phyloP scores from a whole-genome alignment of 1,284 basidiomycete genomes.

The Tremellales sp. region DNA sequence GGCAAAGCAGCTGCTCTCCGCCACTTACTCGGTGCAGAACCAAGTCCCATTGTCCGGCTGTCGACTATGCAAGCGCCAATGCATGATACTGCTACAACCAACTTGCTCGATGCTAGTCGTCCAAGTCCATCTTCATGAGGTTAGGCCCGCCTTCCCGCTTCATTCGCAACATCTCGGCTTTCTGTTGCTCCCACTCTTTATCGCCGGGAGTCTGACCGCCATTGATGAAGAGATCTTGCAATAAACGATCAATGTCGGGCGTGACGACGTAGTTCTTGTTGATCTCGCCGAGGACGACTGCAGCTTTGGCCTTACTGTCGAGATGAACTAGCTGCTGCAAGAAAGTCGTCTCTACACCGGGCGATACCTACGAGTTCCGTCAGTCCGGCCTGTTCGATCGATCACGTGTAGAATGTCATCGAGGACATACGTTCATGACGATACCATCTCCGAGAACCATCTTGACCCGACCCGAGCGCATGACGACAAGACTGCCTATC shows the following conservation, averaged over 20 bases:
- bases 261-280: constrained; percentile 80
- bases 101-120: constrained; percentile 5
- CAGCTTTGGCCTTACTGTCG: constrained; percentile 57
- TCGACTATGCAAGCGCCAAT: neutral
- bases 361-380: constrained; percentile 63
- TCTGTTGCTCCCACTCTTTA: constrained; percentile 51
- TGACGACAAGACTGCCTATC: constrained; percentile 76
- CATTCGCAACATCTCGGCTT: constrained; percentile 22
- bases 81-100: neutral
- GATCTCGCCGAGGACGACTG: constrained; percentile 76
- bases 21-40: too few species aligned
- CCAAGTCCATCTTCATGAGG: constrained; percentile 59
- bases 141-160: constrained; percentile 50
- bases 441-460: constrained; percentile 76
- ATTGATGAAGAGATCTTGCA: constrained; percentile 61
- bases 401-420: neutral
- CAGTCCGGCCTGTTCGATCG: neutral
- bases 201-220: constrained; percentile 46
- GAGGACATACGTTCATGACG: constrained; percentile 65
- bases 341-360: constrained; percentile 81
- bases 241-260: constrained; percentile 73
- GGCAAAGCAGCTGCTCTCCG: too few species aligned
- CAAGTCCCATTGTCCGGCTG: too few species aligned
- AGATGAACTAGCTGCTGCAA: constrained; percentile 80
- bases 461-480: constrained; percentile 78